These are phyloP conservation scores for Adansonia madagascariensis DNA, from an alignment of 441 rosid species.

Conservation along the genomic window DNA sequence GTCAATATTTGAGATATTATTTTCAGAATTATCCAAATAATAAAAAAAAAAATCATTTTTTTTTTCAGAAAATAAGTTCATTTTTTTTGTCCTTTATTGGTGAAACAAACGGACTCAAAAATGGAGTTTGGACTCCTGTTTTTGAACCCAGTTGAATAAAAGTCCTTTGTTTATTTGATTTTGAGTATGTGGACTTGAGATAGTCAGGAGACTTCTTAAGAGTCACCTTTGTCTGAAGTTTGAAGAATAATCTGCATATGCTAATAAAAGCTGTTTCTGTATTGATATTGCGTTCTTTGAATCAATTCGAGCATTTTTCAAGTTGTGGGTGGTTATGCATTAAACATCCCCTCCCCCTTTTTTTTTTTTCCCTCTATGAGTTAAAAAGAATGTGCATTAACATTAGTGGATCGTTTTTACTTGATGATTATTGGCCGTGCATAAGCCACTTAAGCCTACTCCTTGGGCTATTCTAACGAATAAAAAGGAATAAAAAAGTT, in stretches of 20 bases:
- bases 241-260: neutral
- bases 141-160: neutral
- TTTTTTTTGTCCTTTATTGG: no score
- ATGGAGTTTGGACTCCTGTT: neutral
- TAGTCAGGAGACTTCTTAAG: neutral
- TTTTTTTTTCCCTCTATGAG: neutral
- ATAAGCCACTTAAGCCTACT: neutral
- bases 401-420: neutral
- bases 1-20: no score
- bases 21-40: no score
- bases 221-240: neutral
- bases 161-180: neutral
- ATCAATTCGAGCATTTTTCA: neutral
- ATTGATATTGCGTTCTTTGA: neutral
- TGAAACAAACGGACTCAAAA: neutral
- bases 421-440: neutral
- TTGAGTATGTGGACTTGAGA: constrained; percentile 14
- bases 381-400: neutral
- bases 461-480: no score
- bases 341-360: neutral
- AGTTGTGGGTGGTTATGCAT: neutral
- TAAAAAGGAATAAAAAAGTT: no score
- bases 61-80: no score
- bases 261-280: neutral
- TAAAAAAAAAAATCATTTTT: no score